Evolutionary conservation across 2,329 filamentous ascomycete species (phyloP), one percentile per base, ranked within the genome.

Genomic region (Dactylellina leptospora): DNA sequence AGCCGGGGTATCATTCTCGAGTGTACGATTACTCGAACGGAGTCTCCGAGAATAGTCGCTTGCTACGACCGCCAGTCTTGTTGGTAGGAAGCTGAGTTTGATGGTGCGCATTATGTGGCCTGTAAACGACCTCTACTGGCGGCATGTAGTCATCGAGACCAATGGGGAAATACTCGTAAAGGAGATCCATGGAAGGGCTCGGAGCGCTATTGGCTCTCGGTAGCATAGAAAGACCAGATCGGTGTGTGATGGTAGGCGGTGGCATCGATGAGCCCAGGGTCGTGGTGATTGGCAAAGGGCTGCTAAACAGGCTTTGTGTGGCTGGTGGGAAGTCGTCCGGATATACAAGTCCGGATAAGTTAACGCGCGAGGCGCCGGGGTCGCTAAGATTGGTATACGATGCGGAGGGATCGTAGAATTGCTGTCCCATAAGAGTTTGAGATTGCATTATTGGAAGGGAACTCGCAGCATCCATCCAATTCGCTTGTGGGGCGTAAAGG

Each of bases 131-230:
- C 10, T 71, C 66, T 2, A 71, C 66, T 2, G 66, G 66, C 22
- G 66, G 66, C 66, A 71, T 62, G 11, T 58, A 71, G 27, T 71
- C 66, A 6, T 71, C 66, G 30, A 71, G 16, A 20, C 66, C 66
- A 28, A 71, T 71, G 3, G 66, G 66, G 36, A 71, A 71, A 25
- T 71, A 71, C 59, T 71, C 66, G 51, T 71, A 71, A 11, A 71
- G 66, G 18, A 71, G 66, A 20, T 71, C 66, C 66, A 71, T 71
- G 13, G 66, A 71, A 4, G 66, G 66, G 25, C 66, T 71, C 40
- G 58, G 40, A 13, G 54, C 60, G n/a, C 33, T 70, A 18, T 28
- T 38, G n/a, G 45, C 22, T 40, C 53, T 62, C 10, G 28, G 36
- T 13, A 25, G 33, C 20, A 42, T n/a, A 23, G 16, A 18, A 16